Evolutionary conservation across 2,329 filamentous ascomycete species (phyloP).

Genomic region (Bisporella sp.): DNA sequence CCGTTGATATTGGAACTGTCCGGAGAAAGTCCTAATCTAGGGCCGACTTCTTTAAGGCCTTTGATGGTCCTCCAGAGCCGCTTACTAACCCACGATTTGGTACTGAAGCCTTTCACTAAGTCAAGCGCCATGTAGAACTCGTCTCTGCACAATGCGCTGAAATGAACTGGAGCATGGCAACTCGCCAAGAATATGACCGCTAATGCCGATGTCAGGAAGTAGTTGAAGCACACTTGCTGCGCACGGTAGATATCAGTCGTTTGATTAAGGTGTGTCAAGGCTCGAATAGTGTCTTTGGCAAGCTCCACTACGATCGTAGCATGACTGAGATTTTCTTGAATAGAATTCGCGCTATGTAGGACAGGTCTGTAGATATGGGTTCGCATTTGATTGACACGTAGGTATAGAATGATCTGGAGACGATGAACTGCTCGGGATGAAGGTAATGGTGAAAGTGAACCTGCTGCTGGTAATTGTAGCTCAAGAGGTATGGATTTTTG

Average conservation of each 20-base stretch:
- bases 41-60: conserved; percentile 65
- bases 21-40: conserved; percentile 47
- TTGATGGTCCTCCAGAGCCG: conserved; percentile 62
- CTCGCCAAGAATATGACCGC: conserved; percentile 72
- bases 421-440: conserved; percentile 49
- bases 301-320: conserved; percentile 70
- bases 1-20: conserved; percentile 4
- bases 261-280: conserved; percentile 63
- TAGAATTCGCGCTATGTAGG: conserved; percentile 76
- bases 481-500: conserved; percentile 65
- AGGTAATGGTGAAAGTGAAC: conserved; percentile 30
- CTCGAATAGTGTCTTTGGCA: conserved; percentile 69
- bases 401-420: conserved; percentile 74
- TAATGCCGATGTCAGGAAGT: conserved; percentile 69
- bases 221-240: conserved; percentile 72
- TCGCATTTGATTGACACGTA: conserved; percentile 84
- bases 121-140: conserved; percentile 77
- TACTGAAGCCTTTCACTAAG: conserved; percentile 64
- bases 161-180: conserved; percentile 66
- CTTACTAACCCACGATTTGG: conserved; percentile 64
- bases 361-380: conserved; percentile 85
- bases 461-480: conserved; percentile 44
- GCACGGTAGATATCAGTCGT: conserved; percentile 65
- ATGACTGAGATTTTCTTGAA: conserved; percentile 66
- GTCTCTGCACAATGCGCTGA: conserved; percentile 59